Evolutionary conservation across 2,329 filamentous ascomycete genomes (phyloP).

Genomic region (Diplocarpon rosae): DNA sequence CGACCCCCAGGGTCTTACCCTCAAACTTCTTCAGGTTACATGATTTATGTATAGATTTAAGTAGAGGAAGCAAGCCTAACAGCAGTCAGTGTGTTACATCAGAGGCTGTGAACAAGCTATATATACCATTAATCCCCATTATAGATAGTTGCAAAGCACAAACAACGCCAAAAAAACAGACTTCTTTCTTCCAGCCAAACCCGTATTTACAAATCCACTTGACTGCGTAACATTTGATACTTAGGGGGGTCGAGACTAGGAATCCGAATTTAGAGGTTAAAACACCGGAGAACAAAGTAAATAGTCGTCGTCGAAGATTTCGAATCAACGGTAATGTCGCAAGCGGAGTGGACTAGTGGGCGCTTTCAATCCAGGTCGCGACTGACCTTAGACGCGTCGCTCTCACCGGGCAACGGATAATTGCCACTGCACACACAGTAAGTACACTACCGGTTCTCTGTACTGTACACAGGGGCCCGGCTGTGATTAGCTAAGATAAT

Average conservation of each 20-base stretch:
- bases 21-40: constrained; percentile 76
- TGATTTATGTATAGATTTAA: constrained; percentile 93
- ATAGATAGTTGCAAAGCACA: constrained; percentile 6
- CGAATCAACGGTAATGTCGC: not conserved
- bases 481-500: no score
- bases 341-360: not conserved
- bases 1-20: constrained; percentile 85
- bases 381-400: constrained; percentile 1
- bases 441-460: no score
- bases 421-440: no score
- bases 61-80: constrained; percentile 71
- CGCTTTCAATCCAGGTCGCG: not conserved
- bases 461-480: no score
- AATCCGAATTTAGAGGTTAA: not conserved
- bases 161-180: constrained; percentile 3
- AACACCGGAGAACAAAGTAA: not conserved
- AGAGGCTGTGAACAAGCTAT: not conserved
- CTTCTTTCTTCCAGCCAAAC: constrained; percentile 11
- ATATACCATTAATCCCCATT: constrained; percentile 24
- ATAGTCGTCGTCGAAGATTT: not conserved
- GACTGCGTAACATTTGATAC: not conserved
- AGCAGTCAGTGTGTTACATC: not conserved
- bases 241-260: not conserved
- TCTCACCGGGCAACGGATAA: constrained; percentile 9
- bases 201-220: constrained; percentile 10